Base-by-base conservation (phyloP, 2,329 filamentous ascomycete genomes). In the Penicillium sp. region DNA sequence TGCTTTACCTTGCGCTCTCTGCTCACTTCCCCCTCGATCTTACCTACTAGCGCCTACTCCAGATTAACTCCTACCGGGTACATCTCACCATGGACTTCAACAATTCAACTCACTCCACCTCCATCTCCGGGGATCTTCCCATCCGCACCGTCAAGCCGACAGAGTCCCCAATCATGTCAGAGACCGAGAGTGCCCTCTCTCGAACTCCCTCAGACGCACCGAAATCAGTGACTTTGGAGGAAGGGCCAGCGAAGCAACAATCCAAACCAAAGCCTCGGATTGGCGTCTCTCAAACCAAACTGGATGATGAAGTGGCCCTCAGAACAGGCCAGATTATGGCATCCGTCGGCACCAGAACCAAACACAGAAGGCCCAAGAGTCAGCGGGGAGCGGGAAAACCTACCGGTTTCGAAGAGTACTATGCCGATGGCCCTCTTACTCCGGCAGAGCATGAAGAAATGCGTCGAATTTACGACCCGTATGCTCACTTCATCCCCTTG, bases 351-450 rank as follows among this genome's bases (percentile, higher is more conserved):
- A 76, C 73, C 49, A 77, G 74, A 55, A 75, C 68, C 58, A 75
- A 63, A 54, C 75, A 71, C 47, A 68, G 43, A 11, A 75, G 72
- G 43, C 68, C 78, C n/a, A 77, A 75, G 56, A 75, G 74, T 61
- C 70, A 79, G 64, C 72, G 76, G 51, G 77, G 78, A 52, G 49
- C 50, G 42, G 67, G 35, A 2, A 52, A 52, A 20, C 49, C 49
- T 14, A 52, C 49, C n/a, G 52, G 90, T 0, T 93, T 92, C 59
- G 90, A 93, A 84, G 88, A 92, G 62, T 91, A 86, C 73, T 95
- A 86, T 71, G 87, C 90, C 12, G 94, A 98, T 73, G 83, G 88
- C 0, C 92, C 92, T 0, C 78, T 96, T 61, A 93, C 89, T 0
- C 87, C 88, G 0, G 82, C 81, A 0, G 88, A 96, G 70, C 83